A percentile compares a stretch with the other conserved stretches of the same genome.
Evolutionary conservation across 2,329 filamentous ascomycete species (phyloP).

Genomic region (Fusarium sp.): DNA sequence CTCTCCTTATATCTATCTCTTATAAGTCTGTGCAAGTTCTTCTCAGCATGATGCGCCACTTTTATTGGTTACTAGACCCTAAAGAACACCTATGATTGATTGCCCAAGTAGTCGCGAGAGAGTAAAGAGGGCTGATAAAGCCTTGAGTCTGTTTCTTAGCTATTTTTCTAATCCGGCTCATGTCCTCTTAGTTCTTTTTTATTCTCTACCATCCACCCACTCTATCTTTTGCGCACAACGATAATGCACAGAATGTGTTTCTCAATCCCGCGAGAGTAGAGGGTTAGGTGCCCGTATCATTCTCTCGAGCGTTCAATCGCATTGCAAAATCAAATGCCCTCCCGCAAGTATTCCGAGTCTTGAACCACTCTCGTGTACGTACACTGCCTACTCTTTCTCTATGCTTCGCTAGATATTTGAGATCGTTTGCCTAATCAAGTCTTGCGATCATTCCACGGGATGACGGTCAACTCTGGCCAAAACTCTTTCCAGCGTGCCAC

Average conservation of each 20-base stretch:
- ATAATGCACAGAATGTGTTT: background rate
- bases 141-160: background rate
- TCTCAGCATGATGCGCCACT: background rate
- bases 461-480: slow-evolving; percentile 45
- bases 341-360: background rate
- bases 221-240: background rate
- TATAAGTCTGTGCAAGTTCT: background rate
- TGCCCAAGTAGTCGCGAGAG: too few species aligned
- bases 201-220: background rate
- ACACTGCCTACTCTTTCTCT: background rate
- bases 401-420: background rate
- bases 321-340: background rate
- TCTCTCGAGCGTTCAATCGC: background rate
- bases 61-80: background rate
- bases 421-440: background rate
- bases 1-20: background rate
- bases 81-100: too few species aligned
- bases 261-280: background rate
- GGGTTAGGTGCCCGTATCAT: background rate
- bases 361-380: background rate
- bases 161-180: background rate
- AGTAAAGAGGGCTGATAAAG: background rate
- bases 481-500: slow-evolving; percentile 45
- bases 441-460: slow-evolving; percentile 39
- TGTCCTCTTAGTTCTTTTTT: background rate